Percentiles rank a stretch among this genome's conserved stretches.
phyloP scores from a whole-genome alignment of 2,329 filamentous ascomycete species.

The Verticillium albo-atrum region DNA sequence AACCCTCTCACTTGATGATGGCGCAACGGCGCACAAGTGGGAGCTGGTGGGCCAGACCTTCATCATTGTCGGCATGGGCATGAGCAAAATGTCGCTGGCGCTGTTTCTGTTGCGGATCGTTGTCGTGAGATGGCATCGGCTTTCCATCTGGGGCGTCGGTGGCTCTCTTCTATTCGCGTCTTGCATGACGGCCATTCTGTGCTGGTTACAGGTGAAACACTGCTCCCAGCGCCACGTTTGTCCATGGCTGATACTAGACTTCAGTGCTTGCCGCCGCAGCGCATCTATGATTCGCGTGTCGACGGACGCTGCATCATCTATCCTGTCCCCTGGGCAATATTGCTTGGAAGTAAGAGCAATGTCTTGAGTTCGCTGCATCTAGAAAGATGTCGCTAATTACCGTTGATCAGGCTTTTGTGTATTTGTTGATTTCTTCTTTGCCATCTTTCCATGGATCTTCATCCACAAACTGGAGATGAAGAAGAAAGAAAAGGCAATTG shows the following conservation, averaged over 20 bases:
- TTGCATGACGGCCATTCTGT: background rate
- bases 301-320: slow-evolving; percentile 7
- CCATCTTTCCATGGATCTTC: slow-evolving; percentile 36
- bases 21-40: slow-evolving; percentile 20
- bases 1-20: slow-evolving; percentile 7
- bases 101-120: slow-evolving; percentile 34
- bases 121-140: slow-evolving; percentile 24
- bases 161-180: background rate
- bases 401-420: background rate
- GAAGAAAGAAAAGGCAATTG: slow-evolving; percentile 27
- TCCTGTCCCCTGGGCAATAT: background rate
- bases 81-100: slow-evolving; percentile 32
- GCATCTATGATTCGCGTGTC: background rate
- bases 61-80: slow-evolving; percentile 30
- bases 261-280: background rate
- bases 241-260: background rate
- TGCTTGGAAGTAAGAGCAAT: background rate
- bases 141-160: slow-evolving; percentile 27
- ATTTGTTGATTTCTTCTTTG: slow-evolving; percentile 29
- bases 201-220: background rate
- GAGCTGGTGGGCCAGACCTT: slow-evolving; percentile 29
- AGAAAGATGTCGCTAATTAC: too few relatives aligned
- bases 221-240: background rate
- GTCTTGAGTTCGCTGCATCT: too few relatives aligned
- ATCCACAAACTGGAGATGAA: slow-evolving; percentile 32